Base-by-base conservation (phyloP, 2,329 filamentous ascomycete genomes). In the Fusarium humuli region DNA sequence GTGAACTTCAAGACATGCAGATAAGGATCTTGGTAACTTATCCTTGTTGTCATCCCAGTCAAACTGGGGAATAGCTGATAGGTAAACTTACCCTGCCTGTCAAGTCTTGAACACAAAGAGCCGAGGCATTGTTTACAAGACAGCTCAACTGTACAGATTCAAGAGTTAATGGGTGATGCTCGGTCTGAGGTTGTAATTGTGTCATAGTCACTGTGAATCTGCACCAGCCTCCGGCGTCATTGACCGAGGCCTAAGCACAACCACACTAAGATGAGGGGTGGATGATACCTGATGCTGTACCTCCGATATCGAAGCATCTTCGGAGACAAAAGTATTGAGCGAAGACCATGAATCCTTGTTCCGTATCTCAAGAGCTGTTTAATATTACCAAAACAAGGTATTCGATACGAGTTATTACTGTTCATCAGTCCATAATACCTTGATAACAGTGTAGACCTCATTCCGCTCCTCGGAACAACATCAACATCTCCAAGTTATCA, bases 1-100 rank as follows among this genome's bases (percentile, higher is more conserved):
- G 44, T 13, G n/a, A 22, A 65, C 65, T 61, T 53, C 27, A 10
- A 30, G n/a, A 42, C 53, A 42, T 46, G 53, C 56, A 53, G 62
- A 65, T 65, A 65, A 65, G 44, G 40, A 59, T 56, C 45, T 32
- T 29, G 25, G 13, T 53, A 42, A 42, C 14, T 4, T 44, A 25
- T 42, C 49, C 49, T 53, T 53, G 49, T 18, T 18, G 1, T 2
- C 12, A 27, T 42, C 41, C 49, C 14, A 5, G n/a, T 27, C 3
- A 37, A 11, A 20, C 12, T 12, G 18, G 29, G 18, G 30, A 49
- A 49, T 56, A 40, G 32, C 42, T 40, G 53, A 56, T 56, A 56
- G 52, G 27, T 47, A 30, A 55, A 46, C 16, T 34, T 27, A 20
- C 25, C 20, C 20, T 25, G 25, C 25, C 22, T 49, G 14, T 32